These are phyloP conservation scores for Cytospora leucostoma DNA, from an alignment of 2,329 filamentous ascomycete species.

Conservation along the genomic window DNA sequence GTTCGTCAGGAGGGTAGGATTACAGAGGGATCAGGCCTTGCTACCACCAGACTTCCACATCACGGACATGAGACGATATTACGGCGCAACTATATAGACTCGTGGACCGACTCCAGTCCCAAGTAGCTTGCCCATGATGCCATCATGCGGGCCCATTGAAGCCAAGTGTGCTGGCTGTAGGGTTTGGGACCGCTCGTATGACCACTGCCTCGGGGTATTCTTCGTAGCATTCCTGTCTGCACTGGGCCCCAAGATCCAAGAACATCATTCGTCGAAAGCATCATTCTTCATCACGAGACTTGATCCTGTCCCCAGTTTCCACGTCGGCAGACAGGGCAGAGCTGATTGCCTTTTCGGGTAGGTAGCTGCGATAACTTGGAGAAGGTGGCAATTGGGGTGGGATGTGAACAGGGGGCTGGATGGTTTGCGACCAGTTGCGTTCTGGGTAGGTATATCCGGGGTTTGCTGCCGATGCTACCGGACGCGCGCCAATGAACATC, in stretches of 20 bases:
- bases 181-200: background rate
- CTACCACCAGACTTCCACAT: conserved; percentile 6
- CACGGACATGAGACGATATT: conserved; percentile 7
- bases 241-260: background rate
- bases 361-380: conserved; percentile 5
- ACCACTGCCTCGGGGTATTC: conserved; percentile 20
- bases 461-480: conserved; percentile 4
- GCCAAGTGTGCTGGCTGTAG: conserved; percentile 7
- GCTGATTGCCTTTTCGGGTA: background rate
- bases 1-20: conserved; percentile 29
- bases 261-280: background rate
- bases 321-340: no score
- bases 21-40: conserved; percentile 4
- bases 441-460: conserved; percentile 24
- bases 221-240: conserved; percentile 1
- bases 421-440: conserved; percentile 16
- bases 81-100: conserved; percentile 3
- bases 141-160: conserved; percentile 6
- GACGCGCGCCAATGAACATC: conserved; percentile 26
- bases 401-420: conserved; percentile 7
- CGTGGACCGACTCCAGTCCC: background rate
- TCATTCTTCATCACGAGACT: background rate
- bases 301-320: background rate
- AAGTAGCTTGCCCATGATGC: conserved; percentile 11
- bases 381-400: conserved; percentile 22